Base-by-base conservation (phyloP, 1,284 basidiomycete species). In the Cystobasidiaceae sp. region DNA sequence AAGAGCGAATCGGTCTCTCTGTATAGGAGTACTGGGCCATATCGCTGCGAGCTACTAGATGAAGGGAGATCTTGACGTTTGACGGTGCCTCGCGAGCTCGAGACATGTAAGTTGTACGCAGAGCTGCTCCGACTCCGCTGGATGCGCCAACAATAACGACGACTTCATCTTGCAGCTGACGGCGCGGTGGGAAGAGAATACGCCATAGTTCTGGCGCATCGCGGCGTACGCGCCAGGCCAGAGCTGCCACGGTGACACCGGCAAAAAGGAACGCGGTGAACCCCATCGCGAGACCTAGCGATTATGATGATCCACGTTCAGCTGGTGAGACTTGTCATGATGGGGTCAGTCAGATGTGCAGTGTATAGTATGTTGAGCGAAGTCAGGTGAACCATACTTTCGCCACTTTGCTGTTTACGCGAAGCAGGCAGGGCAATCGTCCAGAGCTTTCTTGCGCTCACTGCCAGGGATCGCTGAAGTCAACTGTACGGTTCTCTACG, bases 141-240 rank as follows among this genome's bases (percentile, higher is more conserved):
- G 63, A 66, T 13, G 63, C 63, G 30, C 63, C 63, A 28, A 66
- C 19, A 32, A 66, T 50, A 23, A 66, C 30, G 25, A 66, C 46
- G 17, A 41, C 25, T 34, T 66, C 63, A 17, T 63, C 34, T 43
- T 30, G 15, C 11, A 61, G 19, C 9, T 27, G 5, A 15, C 58
- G 58, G 21, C 33, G 43, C 0, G 37, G 11, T 39, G 9, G n/a
- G 37, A 39, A 39, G n/a, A 39, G 37, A n/a, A 11, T 39, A n/a
- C 11, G n/a, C 37, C 9, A 39, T 39, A 9, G 37, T 9, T 39
- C n/a, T 11, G 46, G 27, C 30, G 46, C n/a, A 23, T 17, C 19
- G 17, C 27, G n/a, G 3, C n/a, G 17, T 27, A 28, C 19, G 5
- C n/a, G 46, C 4, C 23, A 7, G 27, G 19, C 19, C n/a, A 49